These are phyloP conservation scores for Chlorella sp. DNA, from an alignment of 139 green algal genomes.

Conservation along the genomic window DNA sequence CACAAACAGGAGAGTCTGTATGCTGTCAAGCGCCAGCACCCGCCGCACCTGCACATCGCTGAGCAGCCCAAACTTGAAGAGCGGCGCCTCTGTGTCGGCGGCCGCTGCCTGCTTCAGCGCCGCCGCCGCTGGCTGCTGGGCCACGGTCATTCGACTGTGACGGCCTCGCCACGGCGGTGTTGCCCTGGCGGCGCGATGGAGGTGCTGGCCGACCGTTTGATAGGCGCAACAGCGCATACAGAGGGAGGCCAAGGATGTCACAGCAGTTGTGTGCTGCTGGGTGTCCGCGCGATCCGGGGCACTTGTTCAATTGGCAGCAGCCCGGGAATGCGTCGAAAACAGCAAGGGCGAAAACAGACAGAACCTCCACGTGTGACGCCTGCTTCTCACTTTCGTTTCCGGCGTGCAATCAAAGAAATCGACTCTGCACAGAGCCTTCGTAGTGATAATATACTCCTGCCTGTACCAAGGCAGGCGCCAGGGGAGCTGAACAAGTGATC, in stretches of 20 bases:
- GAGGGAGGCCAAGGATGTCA: not conserved
- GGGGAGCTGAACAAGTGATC: not conserved
- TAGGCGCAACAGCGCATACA: not conserved
- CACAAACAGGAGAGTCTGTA: not conserved
- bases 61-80: conserved; percentile 55
- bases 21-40: not conserved
- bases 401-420: too few relatives aligned
- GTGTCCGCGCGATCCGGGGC: too few relatives aligned
- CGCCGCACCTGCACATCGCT: conserved; percentile 62
- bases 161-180: not conserved
- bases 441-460: too few relatives aligned
- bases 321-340: too few relatives aligned
- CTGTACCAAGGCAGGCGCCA: too few relatives aligned
- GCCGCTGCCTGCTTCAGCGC: not conserved
- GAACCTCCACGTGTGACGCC: not conserved
- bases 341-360: too few relatives aligned
- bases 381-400: not conserved
- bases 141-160: not conserved
- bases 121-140: not conserved
- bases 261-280: not conserved
- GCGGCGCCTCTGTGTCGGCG: not conserved
- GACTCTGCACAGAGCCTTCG: too few relatives aligned
- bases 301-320: too few relatives aligned
- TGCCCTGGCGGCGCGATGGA: not conserved
- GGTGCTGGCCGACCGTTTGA: not conserved